Evolutionary conservation across 768 basidiomycete genomes (phyloP).

Genomic region (Auriculariales sp.): DNA sequence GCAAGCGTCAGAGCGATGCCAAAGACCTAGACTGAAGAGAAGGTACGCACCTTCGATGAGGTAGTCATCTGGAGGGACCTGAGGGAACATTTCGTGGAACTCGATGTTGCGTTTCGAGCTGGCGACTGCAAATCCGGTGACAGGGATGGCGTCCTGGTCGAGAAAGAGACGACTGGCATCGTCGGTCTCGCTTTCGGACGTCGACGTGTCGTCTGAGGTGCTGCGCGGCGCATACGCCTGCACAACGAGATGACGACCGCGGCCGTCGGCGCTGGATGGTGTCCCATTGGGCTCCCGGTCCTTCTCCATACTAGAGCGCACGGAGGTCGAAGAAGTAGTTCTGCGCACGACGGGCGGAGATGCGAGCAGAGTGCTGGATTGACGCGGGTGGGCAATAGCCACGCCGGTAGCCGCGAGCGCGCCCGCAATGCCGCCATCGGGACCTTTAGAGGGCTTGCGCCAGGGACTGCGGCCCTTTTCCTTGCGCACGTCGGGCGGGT

Average conservation of each 20-base stretch:
- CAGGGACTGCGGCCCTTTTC: neutral
- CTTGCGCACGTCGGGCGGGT: neutral
- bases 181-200: constrained; percentile 7
- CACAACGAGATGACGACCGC: constrained; percentile 10
- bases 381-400: constrained; percentile 32
- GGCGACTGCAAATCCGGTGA: constrained; percentile 94
- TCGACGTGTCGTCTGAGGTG: constrained; percentile 18
- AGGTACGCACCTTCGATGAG: constrained; percentile 76
- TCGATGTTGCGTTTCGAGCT: constrained; percentile 89
- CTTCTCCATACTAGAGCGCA: constrained; percentile 1
- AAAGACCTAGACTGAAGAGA: constrained; percentile 3
- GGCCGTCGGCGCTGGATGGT: constrained; percentile 7
- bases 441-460: no score
- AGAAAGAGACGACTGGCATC: constrained; percentile 24
- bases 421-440: constrained; percentile 34
- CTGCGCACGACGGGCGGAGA: constrained; percentile 9
- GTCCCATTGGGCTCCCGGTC: constrained; percentile 2
- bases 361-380: constrained; percentile 14
- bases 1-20: constrained; percentile 1
- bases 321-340: neutral
- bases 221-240: constrained; percentile 3
- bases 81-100: constrained; percentile 87
- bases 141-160: constrained; percentile 67
- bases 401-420: constrained; percentile 54
- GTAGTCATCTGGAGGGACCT: constrained; percentile 88